phyloP scores from a whole-genome alignment of 306 rosid species.

The Casuarina cunninghamiana region DNA sequence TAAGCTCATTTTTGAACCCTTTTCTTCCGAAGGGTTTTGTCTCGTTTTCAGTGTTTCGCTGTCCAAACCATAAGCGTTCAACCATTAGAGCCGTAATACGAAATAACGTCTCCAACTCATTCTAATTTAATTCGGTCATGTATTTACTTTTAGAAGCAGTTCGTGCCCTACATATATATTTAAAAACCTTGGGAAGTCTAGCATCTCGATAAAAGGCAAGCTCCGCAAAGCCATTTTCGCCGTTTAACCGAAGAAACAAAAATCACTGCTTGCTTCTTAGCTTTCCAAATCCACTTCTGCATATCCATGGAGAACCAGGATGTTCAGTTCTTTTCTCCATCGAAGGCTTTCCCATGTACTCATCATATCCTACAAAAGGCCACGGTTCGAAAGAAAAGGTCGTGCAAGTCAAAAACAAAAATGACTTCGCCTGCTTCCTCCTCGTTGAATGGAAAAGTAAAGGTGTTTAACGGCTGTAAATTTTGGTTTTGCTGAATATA shows the following conservation, averaged over 20 bases:
- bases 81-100: background rate
- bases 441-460: background rate
- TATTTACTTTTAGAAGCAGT: background rate
- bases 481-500: background rate
- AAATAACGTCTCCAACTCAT: background rate
- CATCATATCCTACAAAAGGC: too few relatives aligned
- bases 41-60: conserved; percentile 4
- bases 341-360: background rate
- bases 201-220: background rate
- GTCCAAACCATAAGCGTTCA: background rate
- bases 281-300: background rate
- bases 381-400: too few relatives aligned
- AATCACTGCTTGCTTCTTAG: too few relatives aligned
- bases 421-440: background rate
- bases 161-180: background rate
- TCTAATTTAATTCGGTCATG: background rate
- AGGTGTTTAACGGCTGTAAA: background rate
- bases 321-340: background rate
- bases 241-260: too few relatives aligned
- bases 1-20: too few relatives aligned
- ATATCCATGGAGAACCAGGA: background rate
- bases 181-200: background rate
- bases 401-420: background rate
- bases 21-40: background rate
- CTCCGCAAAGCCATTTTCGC: background rate